These are phyloP conservation scores for Papiliotrema nemorosa DNA, from an alignment of 1,284 basidiomycete species.

Conservation along the genomic window DNA sequence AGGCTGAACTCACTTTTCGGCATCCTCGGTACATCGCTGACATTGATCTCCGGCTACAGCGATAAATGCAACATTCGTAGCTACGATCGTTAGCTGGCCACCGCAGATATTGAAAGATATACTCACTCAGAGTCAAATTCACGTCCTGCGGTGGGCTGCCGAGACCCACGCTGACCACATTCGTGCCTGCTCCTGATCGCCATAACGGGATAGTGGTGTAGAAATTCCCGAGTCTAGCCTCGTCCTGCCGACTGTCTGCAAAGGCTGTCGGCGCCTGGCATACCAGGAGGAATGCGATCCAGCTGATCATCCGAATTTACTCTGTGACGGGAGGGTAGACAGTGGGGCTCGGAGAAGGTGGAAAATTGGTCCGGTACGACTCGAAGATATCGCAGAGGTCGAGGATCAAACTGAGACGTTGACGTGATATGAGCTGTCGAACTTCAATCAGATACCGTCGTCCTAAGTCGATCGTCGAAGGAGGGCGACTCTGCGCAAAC, in stretches of 20 bases:
- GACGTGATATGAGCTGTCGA: too few species aligned
- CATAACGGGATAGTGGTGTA: constrained; percentile 33
- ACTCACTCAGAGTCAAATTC: constrained; percentile 42
- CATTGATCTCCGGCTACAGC: constrained; percentile 28
- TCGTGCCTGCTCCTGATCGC: constrained; percentile 30
- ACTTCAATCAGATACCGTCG: too few species aligned
- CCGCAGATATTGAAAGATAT: not conserved
- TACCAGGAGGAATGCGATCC: too few species aligned
- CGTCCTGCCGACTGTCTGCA: not conserved
- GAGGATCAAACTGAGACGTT: too few species aligned
- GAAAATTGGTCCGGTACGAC: too few species aligned
- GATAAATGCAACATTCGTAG: constrained; percentile 41
- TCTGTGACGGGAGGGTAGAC: too few species aligned
- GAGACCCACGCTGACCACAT: constrained; percentile 29
- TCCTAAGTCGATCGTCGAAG: too few species aligned
- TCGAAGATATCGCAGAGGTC: too few species aligned
- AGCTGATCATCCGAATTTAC: too few species aligned
- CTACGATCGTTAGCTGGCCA: constrained; percentile 10
- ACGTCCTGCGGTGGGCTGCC: constrained; percentile 32
- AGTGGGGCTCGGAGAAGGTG: too few species aligned
- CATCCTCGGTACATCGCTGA: constrained; percentile 18
- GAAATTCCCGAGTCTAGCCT: constrained; percentile 25
- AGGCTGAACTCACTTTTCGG: constrained; percentile 19
- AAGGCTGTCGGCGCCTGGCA: too few species aligned
- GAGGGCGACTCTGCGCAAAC: too few species aligned